Evolutionary conservation across 768 basidiomycete species (phyloP).

Genomic region (Dendrothele bispora): DNA sequence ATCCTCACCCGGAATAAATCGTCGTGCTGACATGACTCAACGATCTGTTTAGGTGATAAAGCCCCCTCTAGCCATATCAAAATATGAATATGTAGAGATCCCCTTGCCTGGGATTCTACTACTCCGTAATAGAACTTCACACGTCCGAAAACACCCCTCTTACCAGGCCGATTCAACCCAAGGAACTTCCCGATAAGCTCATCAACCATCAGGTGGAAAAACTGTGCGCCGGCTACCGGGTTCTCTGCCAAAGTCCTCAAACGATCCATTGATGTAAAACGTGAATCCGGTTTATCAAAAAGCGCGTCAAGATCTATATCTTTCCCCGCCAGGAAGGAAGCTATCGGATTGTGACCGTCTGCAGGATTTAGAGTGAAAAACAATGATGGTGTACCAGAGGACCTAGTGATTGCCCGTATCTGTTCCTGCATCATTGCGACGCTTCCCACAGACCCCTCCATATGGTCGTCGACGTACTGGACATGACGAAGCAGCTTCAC

Average conservation of each 20-base stretch:
- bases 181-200: conserved; percentile 23
- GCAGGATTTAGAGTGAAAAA: conserved; percentile 22
- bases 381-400: conserved; percentile 11
- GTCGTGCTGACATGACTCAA: too few relatives aligned
- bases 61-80: too few relatives aligned
- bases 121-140: conserved; percentile 24
- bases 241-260: conserved; percentile 20
- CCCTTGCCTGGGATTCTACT: conserved; percentile 29
- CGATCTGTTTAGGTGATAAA: too few relatives aligned
- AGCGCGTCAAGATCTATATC: conserved; percentile 18
- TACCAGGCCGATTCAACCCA: conserved; percentile 10
- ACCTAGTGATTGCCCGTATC: conserved; percentile 12
- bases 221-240: conserved; percentile 32
- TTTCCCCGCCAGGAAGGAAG: conserved; percentile 11
- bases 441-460: conserved; percentile 15
- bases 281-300: conserved; percentile 7
- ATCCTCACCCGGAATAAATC: too few relatives aligned
- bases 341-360: conserved; percentile 16
- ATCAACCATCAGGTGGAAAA: conserved; percentile 30
- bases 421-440: conserved; percentile 13
- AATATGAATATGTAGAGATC: conserved; percentile 31
- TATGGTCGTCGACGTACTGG: conserved; percentile 15
- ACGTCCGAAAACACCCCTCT: conserved; percentile 27
- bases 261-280: conserved; percentile 9
- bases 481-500: conserved; percentile 15